Evolutionary conservation across 495 filamentous ascomycete genomes (phyloP), one percentile per base, ranked within the genome.

Genomic region (Venustampulla echinocandica): DNA sequence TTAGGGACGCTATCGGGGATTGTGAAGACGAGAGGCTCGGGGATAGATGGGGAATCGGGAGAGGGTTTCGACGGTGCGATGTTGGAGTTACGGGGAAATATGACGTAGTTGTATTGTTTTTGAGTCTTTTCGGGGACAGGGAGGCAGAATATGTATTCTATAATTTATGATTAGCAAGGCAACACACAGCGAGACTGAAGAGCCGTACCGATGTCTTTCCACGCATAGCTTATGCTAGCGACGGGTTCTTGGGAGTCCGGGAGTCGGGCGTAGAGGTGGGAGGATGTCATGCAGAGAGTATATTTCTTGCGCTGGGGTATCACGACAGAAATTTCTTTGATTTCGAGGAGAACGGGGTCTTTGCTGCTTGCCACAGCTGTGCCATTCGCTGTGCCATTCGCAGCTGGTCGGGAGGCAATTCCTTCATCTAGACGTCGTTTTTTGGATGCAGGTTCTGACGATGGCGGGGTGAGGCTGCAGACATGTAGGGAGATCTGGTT

Each of bases 271-370:
- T 82, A 81, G 33, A 96, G 60, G 42, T 79, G 81, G 54, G 67
- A 65, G 54, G 70, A 54, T 59, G 77, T 68, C 64, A 97, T 69
- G 64, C 86, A 82, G 22, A 97, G 67, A 33, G 76, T 84, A 56
- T 90, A 80, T 69, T 97, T 98, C 69, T 96, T 98, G 50, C 92
- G 74, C 66, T 86, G 83, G 13, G 92, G 92, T n/a, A 85, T 74
- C 2, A 79, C 71, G 27, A 88, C 75, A 0, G 84, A 87, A 10
- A 90, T 73, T 49, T 90, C 83, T 49, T 79, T 75, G 35, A 87
- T 71, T 47, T 81, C 79, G 13, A 80, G 64, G 5, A 77, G 57
- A 2, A 80, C 60, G 1, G 66, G 61, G 27, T 79, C 75, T 15
- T 58, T 51, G 10, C 64, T 65, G 30, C 35, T 54, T 40, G 18